Base-by-base conservation (phyloP, 2,329 filamentous ascomycete species). In the Emergomyces orientalis region DNA sequence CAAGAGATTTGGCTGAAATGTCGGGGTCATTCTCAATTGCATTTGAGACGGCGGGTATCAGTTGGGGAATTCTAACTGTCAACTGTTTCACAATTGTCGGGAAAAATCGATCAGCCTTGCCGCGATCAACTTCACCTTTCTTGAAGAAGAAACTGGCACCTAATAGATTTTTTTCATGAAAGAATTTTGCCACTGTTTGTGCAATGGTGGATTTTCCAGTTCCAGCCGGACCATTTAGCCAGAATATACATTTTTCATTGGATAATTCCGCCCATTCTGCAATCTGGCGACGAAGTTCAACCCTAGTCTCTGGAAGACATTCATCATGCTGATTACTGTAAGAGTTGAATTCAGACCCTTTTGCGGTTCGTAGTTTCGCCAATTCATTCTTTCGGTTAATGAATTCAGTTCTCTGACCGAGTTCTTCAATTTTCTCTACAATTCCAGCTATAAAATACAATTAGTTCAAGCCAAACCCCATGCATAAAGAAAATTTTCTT, bases 131-230 rank as follows among this genome's bases (percentile, higher is more conserved):
- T 43, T 60, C 62, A 56, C 65, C 63, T 59, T 65, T 63, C 1
- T 60, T 63, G 63, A 71, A 71, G 63, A 71, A 71, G 66, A 70
- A 71, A 54, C 63, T 70, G 9, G 64, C 68, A 19, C 51, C 68
- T n/a, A 70, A 64, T 13, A 7, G 55, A 4, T 52, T 43, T 22
- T 63, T 55, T 3, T 56, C 1, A 47, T 25, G n/a, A 25, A 65
- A 63, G 11, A 22, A 47, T 4, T 9, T 14, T 39, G 67, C 66
- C 19, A 71, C 39, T 4, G 69, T 71, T 7, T 65, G 65, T 45
- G 68, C 59, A 25, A 72, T 69, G 8, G 69, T 71, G 11, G 69
- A 71, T 62, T 73, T 72, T 3, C 70, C 71, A 7, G 69, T 71
- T 5, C 71, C 71, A 30, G 71, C 68, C 63, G 68, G 67, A n/a